Conservation (phyloP, 2,329 filamentous ascomycete genomes). For the Penicillium sp. region DNA sequence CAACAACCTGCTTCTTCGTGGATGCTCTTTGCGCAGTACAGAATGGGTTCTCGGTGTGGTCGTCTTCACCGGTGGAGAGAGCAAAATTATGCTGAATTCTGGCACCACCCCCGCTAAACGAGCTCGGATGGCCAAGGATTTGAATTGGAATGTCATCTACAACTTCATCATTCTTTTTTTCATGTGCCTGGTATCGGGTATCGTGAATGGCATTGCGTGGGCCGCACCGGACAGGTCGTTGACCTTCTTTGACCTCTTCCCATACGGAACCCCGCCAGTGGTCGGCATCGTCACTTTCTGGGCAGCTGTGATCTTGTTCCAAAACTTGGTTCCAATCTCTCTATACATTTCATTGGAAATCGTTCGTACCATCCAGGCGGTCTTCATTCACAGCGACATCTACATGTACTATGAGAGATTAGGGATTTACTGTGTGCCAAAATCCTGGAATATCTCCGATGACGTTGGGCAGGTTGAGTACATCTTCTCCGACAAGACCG, state of each 20-base stretch:
- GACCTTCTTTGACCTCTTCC: slow-evolving; percentile 76
- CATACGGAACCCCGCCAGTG: slow-evolving; percentile 68
- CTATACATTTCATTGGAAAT: slow-evolving; percentile 97
- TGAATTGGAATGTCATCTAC: slow-evolving; percentile 96
- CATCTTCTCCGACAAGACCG: slow-evolving; percentile 95
- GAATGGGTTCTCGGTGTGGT: slow-evolving; percentile 93
- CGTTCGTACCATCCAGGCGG: slow-evolving; percentile 82
- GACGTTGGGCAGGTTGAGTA: slow-evolving; percentile 98
- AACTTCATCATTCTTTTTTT: slow-evolving; percentile 85
- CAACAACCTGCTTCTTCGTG: slow-evolving; percentile 89
- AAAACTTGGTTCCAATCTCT: slow-evolving; percentile 97
- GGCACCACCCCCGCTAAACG: slow-evolving; percentile 93
- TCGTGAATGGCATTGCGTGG: slow-evolving; percentile 83
- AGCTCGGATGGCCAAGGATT: slow-evolving; percentile 78
- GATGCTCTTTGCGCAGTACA: slow-evolving; percentile 88
- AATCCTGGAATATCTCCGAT: slow-evolving; percentile 98
- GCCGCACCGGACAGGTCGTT: slow-evolving; percentile 66
- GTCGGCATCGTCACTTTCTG: slow-evolving; percentile 96
- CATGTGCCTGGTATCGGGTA: slow-evolving; percentile 81
- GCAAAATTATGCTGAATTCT: slow-evolving; percentile 99
- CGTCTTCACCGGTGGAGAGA: slow-evolving; percentile 89
- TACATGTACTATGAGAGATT: slow-evolving; percentile 96
- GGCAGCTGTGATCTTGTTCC: slow-evolving; percentile 88
- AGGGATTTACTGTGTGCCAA: slow-evolving; percentile 91
- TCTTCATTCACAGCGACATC: slow-evolving; percentile 95